phyloP scores from a whole-genome alignment of 345 rosid genomes.

The Dipteronia dyeriana region DNA sequence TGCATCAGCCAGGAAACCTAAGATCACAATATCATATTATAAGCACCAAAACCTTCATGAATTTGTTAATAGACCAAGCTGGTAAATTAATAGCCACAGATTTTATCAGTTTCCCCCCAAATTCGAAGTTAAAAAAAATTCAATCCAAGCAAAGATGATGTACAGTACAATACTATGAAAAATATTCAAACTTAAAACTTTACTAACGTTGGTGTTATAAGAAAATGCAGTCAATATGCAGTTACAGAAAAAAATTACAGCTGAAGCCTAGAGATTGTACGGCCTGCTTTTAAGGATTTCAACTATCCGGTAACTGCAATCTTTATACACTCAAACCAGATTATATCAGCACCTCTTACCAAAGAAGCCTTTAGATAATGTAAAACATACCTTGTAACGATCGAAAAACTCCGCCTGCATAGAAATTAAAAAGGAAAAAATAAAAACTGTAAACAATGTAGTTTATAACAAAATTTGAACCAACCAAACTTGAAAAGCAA shows the following conservation, averaged over 20 bases:
- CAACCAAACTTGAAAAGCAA: not conserved
- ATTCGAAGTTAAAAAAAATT: too few species aligned
- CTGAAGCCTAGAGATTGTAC: too few species aligned
- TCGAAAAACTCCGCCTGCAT: slow-evolving; percentile 89
- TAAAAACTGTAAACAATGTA: not conserved
- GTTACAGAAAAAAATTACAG: not conserved
- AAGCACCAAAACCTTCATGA: not conserved
- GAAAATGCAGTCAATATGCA: not conserved
- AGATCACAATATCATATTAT: not conserved
- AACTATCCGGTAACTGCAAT: not conserved
- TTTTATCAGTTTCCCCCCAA: not conserved
- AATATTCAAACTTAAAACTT: not conserved
- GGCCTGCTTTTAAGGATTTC: too few species aligned
- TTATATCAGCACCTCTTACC: not conserved
- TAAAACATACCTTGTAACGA: slow-evolving; percentile 67
- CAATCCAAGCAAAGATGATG: not conserved
- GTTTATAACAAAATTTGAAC: not conserved
- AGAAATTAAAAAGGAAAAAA: slow-evolving; percentile 6
- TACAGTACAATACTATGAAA: not conserved
- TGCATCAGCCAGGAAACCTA: not conserved
- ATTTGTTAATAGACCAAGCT: not conserved
- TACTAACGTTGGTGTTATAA: not conserved
- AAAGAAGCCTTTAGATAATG: not conserved
- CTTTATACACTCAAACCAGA: not conserved
- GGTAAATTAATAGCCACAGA: not conserved